phyloP scores from a whole-genome alignment of 148 eudicot species.

The Chenopodium formosanum region DNA sequence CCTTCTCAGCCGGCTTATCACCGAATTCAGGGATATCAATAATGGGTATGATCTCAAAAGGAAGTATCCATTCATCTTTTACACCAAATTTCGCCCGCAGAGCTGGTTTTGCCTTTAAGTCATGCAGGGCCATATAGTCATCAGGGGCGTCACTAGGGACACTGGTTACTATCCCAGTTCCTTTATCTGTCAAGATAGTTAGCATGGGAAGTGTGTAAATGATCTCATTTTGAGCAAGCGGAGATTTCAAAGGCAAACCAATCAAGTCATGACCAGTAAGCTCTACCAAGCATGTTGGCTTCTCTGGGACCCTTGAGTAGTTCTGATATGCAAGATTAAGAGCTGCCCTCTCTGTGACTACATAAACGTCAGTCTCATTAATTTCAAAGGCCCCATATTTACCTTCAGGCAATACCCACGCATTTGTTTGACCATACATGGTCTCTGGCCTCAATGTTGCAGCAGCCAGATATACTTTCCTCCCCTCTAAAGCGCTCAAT shows the following conservation, averaged over 20 bases:
- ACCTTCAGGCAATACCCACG: constrained; percentile 92
- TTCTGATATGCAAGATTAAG: constrained; percentile 82
- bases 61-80: constrained; percentile 83
- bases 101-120: constrained; percentile 76
- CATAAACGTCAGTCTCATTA: constrained; percentile 71
- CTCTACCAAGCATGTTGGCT: constrained; percentile 75
- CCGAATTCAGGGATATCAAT: constrained; percentile 82
- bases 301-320: constrained; percentile 60
- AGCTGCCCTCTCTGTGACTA: constrained; percentile 70
- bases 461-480: constrained; percentile 79
- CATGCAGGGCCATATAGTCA: constrained; percentile 77
- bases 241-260: constrained; percentile 81
- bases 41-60: constrained; percentile 79
- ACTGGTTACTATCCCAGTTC: constrained; percentile 92
- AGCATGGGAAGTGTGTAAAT: constrained; percentile 83
- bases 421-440: constrained; percentile 93
- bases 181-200: constrained; percentile 87
- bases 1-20: constrained; percentile 84
- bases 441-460: constrained; percentile 94
- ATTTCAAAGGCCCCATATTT: constrained; percentile 90
- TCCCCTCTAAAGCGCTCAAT: constrained; percentile 62
- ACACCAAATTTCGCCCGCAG: constrained; percentile 71
- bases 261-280: constrained; percentile 83
- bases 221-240: constrained; percentile 60
- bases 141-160: constrained; percentile 97